Evolutionary conservation across 192 early-diverging fungal genomes (phyloP).

Genomic region (Entophlyctis luteolus): DNA sequence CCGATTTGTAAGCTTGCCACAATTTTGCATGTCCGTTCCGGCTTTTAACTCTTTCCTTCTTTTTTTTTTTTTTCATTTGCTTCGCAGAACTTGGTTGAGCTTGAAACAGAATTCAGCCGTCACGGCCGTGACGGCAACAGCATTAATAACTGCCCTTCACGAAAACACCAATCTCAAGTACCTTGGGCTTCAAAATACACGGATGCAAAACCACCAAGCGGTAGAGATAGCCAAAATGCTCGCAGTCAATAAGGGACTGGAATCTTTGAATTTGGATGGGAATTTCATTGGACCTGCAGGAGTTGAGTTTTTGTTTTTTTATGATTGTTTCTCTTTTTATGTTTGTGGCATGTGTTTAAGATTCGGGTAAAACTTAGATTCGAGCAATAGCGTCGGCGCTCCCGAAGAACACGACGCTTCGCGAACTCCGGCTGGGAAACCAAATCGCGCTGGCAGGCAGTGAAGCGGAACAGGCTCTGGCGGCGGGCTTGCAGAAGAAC

Average conservation of each 20-base stretch:
- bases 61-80: too few species aligned
- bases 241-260: neutral
- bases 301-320: neutral
- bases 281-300: neutral
- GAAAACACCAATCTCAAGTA: neutral
- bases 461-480: neutral
- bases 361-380: too few species aligned
- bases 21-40: too few species aligned
- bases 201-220: neutral
- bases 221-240: neutral
- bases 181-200: neutral
- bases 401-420: neutral
- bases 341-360: too few species aligned
- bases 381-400: neutral
- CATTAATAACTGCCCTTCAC: neutral
- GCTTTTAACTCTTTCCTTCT: too few species aligned
- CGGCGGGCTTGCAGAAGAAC: neutral
- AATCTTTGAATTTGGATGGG: neutral
- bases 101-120: neutral
- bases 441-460: neutral
- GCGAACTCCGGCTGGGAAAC: neutral
- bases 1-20: too few species aligned
- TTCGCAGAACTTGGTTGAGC: neutral
- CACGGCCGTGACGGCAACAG: neutral
- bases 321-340: neutral